Conservation (phyloP, 768 basidiomycete genomes). For the Pleurotus platypus region DNA sequence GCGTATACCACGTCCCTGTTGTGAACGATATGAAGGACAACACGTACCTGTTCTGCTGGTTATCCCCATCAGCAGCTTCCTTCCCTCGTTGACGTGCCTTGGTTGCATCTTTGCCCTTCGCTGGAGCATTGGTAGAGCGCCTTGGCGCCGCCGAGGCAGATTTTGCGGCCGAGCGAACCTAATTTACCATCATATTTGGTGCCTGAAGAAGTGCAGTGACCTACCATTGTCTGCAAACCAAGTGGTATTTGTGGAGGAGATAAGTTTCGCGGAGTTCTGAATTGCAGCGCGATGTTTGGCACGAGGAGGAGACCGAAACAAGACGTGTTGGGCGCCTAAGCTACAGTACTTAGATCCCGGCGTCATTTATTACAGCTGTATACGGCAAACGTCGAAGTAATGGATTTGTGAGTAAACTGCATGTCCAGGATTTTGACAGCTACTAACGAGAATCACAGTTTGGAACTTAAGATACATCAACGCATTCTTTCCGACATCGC, state of each 20-base stretch:
- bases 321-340: not conserved
- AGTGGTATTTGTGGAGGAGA: too few species aligned
- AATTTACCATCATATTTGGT: not conserved
- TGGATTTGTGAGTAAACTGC: slow-evolving; percentile 45
- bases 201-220: too few species aligned
- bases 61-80: not conserved
- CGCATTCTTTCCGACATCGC: slow-evolving; percentile 75
- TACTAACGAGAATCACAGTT: slow-evolving; percentile 32
- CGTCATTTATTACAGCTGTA: not conserved
- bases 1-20: not conserved
- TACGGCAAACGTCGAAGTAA: slow-evolving; percentile 14
- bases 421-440: not conserved
- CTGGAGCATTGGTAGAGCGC: not conserved
- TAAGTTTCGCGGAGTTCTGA: too few species aligned
- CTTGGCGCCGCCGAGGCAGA: not conserved
- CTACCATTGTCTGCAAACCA: too few species aligned
- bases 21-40: not conserved
- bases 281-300: not conserved
- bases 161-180: not conserved
- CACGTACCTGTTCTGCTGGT: not conserved
- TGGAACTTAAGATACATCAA: slow-evolving; percentile 78
- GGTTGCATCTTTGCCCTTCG: not conserved
- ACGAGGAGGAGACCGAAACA: not conserved
- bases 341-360: not conserved
- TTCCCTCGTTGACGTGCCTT: not conserved